phyloP scores from a whole-genome alignment of 2,329 filamentous ascomycete species.

The Trichoderma pleuroti region DNA sequence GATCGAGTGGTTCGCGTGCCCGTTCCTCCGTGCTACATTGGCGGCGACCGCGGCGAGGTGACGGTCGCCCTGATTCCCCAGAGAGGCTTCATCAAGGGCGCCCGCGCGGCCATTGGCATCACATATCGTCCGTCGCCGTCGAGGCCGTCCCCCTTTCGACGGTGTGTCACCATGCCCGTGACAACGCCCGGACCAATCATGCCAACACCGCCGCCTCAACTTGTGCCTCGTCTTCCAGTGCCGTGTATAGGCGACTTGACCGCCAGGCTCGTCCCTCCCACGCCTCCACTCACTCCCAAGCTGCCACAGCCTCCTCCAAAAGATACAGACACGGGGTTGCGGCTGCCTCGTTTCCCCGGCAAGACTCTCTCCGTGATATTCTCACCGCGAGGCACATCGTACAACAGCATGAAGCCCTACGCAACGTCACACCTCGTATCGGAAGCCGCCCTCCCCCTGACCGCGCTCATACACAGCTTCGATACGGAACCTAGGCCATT shows the following conservation, averaged over 20 bases:
- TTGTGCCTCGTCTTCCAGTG: slow-evolving; percentile 14
- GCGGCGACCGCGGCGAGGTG: slow-evolving; percentile 61
- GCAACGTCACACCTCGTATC: slow-evolving; percentile 53
- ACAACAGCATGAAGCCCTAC: slow-evolving; percentile 52
- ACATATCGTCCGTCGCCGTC: slow-evolving; percentile 61
- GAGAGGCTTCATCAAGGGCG: slow-evolving; percentile 55
- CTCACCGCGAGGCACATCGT: slow-evolving; percentile 60
- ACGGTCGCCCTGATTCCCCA: slow-evolving; percentile 65
- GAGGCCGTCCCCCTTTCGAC: slow-evolving; percentile 22
- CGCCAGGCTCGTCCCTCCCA: slow-evolving; percentile 21
- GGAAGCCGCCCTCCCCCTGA: slow-evolving; percentile 58
- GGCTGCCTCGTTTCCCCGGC: slow-evolving; percentile 35
- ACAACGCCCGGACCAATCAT: background rate
- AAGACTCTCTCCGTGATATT: slow-evolving; percentile 59
- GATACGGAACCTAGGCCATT: slow-evolving; percentile 57
- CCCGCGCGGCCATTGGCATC: slow-evolving; percentile 67
- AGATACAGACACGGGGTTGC: slow-evolving; percentile 30
- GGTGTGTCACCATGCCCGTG: background rate
- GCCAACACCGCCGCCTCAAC: slow-evolving; percentile 11
- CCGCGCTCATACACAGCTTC: slow-evolving; percentile 62
- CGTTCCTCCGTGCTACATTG: slow-evolving; percentile 50
- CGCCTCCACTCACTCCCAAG: slow-evolving; percentile 36
- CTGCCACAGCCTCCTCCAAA: slow-evolving; percentile 28
- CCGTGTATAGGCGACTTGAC: background rate
- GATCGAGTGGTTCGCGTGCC: slow-evolving; percentile 43